phyloP scores from a whole-genome alignment of 306 rosid genomes.

The Hippophae rhamnoides region DNA sequence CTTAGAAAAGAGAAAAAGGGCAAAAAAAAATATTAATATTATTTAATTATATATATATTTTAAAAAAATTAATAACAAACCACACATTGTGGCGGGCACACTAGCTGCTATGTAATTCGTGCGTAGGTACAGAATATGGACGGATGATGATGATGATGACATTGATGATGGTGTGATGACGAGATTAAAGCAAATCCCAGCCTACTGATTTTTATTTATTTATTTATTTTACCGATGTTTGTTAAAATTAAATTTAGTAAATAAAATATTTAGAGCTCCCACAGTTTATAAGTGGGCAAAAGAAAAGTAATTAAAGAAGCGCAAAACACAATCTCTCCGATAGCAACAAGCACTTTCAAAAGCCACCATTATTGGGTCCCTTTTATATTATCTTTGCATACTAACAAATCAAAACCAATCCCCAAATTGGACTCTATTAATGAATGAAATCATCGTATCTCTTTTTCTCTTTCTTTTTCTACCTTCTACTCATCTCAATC shows the following conservation, averaged over 20 bases:
- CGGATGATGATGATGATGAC: slow-evolving; percentile 36
- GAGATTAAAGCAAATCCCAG: slow-evolving; percentile 25
- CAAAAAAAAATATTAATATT: no score
- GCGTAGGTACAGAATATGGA: not conserved
- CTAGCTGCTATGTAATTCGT: not conserved
- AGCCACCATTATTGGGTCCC: slow-evolving; percentile 57
- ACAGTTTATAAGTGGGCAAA: not conserved
- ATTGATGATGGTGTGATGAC: slow-evolving; percentile 73
- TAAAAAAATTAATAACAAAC: no score
- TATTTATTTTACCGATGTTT: slow-evolving; percentile 1
- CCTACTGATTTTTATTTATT: not conserved
- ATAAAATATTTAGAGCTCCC: no score
- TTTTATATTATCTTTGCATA: slow-evolving; percentile 7
- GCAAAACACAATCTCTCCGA: slow-evolving; percentile 54
- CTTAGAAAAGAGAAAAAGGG: not conserved
- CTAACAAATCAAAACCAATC: slow-evolving; percentile 13
- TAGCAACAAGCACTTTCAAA: slow-evolving; percentile 48
- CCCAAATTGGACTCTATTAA: slow-evolving; percentile 17
- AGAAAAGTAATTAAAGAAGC: slow-evolving; percentile 21
- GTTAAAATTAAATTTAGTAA: not conserved
- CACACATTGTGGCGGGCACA: no score
- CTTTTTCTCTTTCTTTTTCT: slow-evolving; percentile 12
- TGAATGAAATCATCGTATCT: slow-evolving; percentile 14
- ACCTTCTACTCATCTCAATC: slow-evolving; percentile 5
- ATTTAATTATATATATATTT: no score